phyloP scores from a whole-genome alignment of 305 asterid species.

The Fraxinus dipetala region DNA sequence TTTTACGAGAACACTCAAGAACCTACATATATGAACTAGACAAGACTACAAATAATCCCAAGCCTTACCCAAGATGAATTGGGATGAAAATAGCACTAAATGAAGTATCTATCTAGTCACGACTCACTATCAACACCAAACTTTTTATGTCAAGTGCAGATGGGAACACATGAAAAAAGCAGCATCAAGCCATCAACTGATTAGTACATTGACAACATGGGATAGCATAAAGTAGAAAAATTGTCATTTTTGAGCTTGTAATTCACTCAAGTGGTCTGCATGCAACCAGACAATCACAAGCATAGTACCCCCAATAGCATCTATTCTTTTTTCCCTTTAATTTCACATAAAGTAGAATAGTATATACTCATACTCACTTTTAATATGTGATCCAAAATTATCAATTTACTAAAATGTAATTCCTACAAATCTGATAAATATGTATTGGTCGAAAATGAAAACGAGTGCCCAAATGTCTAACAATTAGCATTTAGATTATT shows the following conservation, averaged over 20 bases:
- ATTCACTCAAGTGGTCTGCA: constrained; percentile 14
- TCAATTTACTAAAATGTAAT: neutral
- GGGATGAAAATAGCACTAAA: neutral
- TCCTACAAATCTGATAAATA: neutral
- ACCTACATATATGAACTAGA: neutral
- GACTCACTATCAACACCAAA: neutral
- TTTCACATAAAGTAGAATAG: neutral
- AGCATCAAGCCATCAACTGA: constrained; percentile 3
- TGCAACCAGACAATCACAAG: neutral
- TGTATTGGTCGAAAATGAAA: neutral
- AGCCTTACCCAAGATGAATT: neutral
- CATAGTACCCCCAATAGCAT: neutral
- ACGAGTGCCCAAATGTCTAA: neutral
- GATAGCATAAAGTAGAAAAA: constrained; percentile 20
- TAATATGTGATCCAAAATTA: neutral
- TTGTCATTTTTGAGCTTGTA: constrained; percentile 25
- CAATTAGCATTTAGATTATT: neutral
- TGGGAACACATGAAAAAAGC: constrained; percentile 2
- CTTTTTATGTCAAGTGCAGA: neutral
- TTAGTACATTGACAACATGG: neutral
- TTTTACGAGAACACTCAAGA: neutral
- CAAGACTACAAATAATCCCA: neutral
- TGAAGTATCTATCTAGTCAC: too few species aligned
- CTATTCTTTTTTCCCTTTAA: constrained; percentile 9
- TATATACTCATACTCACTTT: neutral